These are phyloP conservation scores for Allium fistulosum DNA, from an alignment of 106 monocot species.

Conservation along the genomic window DNA sequence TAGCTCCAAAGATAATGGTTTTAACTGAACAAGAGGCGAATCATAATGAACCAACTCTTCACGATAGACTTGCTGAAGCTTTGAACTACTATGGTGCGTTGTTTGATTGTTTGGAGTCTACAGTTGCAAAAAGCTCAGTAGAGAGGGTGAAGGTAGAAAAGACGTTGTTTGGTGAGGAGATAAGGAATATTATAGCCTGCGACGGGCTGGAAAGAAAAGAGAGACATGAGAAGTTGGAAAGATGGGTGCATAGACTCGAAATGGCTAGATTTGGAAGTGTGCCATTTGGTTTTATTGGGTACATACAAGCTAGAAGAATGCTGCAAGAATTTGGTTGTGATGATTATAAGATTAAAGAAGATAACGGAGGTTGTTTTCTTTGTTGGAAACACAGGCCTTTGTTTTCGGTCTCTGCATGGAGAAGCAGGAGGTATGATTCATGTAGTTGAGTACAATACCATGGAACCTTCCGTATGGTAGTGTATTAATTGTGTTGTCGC, in stretches of 20 bases:
- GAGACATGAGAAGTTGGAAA: slow-evolving; percentile 63
- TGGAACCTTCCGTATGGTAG: too few species aligned
- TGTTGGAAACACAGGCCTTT: slow-evolving; percentile 63
- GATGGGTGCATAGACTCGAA: slow-evolving; percentile 45
- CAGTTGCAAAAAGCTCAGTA: slow-evolving; percentile 11
- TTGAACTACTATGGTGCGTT: slow-evolving; percentile 81
- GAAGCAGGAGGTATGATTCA: slow-evolving; percentile 36
- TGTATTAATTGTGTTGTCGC: too few species aligned
- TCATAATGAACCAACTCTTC: slow-evolving; percentile 45
- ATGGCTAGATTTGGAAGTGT: slow-evolving; percentile 38
- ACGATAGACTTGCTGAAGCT: slow-evolving; percentile 76
- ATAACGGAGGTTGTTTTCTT: slow-evolving; percentile 33
- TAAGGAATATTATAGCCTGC: slow-evolving; percentile 51
- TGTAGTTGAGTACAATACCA: too few species aligned
- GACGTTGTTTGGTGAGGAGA: slow-evolving; percentile 62
- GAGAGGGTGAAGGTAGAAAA: slow-evolving; percentile 57
- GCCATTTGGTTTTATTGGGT: slow-evolving; percentile 33
- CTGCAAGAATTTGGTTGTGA: slow-evolving; percentile 44
- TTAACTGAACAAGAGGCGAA: slow-evolving; percentile 75
- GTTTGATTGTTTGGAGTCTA: slow-evolving; percentile 83
- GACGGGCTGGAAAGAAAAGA: slow-evolving; percentile 72
- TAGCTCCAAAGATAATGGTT: slow-evolving; percentile 71
- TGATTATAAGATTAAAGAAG: slow-evolving; percentile 42
- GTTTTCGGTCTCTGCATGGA: slow-evolving; percentile 70
- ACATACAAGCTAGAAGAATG: slow-evolving; percentile 43